Percentiles rank a stretch among this genome's conserved stretches.
Conservation (phyloP, 208 protist species). For the Leptomonas pyrrhocoris region DNA sequence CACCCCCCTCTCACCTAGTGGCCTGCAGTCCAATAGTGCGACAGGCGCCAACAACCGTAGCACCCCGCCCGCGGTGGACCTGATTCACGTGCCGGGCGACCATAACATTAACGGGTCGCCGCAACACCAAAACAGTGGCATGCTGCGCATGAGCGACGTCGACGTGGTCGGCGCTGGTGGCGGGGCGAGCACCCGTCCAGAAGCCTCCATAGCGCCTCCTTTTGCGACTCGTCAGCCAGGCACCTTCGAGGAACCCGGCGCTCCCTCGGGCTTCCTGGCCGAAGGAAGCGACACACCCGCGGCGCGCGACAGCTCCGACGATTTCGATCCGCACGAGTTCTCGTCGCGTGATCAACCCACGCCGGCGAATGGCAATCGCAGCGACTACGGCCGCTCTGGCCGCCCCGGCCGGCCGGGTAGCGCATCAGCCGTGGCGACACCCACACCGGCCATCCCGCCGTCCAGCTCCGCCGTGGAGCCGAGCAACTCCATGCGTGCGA, state of each 20-base stretch:
- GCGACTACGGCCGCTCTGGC: not conserved
- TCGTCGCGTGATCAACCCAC: slow-evolving; percentile 30
- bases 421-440: not conserved
- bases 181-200: not conserved
- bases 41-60: not conserved
- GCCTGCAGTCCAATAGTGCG: not conserved
- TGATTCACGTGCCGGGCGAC: not conserved
- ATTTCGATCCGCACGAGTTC: slow-evolving; percentile 34
- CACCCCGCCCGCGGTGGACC: slow-evolving; percentile 2
- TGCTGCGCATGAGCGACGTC: slow-evolving; percentile 43
- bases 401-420: not conserved
- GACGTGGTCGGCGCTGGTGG: slow-evolving; percentile 17
- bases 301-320: slow-evolving; percentile 18
- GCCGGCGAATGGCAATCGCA: slow-evolving; percentile 7
- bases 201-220: slow-evolving; percentile 1
- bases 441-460: not conserved
- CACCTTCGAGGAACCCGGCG: slow-evolving; percentile 10
- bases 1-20: not conserved
- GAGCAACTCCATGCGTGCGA: slow-evolving; percentile 8
- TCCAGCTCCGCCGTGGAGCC: slow-evolving; percentile 9
- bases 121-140: slow-evolving; percentile 19
- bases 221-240: not conserved
- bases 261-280: not conserved
- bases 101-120: slow-evolving; percentile 7
- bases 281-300: slow-evolving; percentile 35